These are phyloP conservation scores for Trypanosoma conorhini DNA, from an alignment of 208 protist genomes.

Conservation along the genomic window DNA sequence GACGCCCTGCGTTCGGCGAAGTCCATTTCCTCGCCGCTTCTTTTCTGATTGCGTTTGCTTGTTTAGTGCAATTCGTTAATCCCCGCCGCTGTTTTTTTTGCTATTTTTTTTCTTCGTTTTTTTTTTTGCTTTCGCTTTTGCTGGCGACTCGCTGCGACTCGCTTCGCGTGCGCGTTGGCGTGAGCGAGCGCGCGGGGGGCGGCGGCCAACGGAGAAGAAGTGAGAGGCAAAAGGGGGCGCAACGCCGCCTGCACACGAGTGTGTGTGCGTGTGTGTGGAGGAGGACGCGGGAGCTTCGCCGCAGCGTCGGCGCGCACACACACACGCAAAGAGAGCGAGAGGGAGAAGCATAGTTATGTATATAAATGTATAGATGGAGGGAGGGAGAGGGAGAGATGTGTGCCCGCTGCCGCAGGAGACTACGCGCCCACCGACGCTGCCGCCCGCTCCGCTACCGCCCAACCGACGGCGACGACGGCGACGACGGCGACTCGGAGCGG, in stretches of 20 bases:
- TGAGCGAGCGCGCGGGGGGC: not conserved
- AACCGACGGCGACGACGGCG: not conserved
- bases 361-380: no score
- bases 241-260: no score
- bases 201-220: not conserved
- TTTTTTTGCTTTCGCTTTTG: not conserved
- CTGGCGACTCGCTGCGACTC: not conserved
- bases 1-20: not conserved
- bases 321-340: no score
- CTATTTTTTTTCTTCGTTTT: slow-evolving; percentile 1
- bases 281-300: not conserved
- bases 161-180: not conserved
- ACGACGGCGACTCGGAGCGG: slow-evolving; percentile 6
- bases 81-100: not conserved
- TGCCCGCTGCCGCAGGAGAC: not conserved
- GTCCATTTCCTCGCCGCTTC: not conserved
- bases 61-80: no score
- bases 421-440: not conserved
- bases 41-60: not conserved
- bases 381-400: not conserved
- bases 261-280: not conserved
- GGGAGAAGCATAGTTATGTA: no score
- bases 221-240: not conserved
- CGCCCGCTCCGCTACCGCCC: not conserved
- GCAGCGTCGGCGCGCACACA: no score